phyloP scores from a whole-genome alignment of 139 green algal genomes.

The Chlorella sp. region DNA sequence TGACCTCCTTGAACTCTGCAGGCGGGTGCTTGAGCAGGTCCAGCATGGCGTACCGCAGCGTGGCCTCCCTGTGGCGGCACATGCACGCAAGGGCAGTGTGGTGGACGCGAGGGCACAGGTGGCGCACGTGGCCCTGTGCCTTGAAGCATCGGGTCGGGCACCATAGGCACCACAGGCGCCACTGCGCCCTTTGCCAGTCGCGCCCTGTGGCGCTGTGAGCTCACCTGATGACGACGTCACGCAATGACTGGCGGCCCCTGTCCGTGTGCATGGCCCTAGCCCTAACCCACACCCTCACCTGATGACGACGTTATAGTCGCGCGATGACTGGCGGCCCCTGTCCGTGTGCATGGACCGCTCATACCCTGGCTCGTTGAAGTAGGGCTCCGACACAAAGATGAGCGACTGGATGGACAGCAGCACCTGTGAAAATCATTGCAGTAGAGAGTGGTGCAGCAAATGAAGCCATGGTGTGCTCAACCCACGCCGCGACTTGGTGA shows the following conservation, averaged over 20 bases:
- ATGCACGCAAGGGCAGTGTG: background rate
- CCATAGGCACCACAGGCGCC: too few relatives aligned
- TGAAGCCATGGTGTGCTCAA: too few relatives aligned
- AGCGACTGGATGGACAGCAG: constrained; percentile 85
- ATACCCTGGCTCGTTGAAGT: constrained; percentile 74
- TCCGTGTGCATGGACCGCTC: constrained; percentile 33
- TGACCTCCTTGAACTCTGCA: constrained; percentile 45
- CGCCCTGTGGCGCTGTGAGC: too few relatives aligned
- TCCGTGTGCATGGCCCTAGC: constrained; percentile 22
- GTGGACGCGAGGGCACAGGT: too few relatives aligned
- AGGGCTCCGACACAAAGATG: constrained; percentile 79
- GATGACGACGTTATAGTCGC: constrained; percentile 11
- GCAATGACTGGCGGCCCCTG: background rate
- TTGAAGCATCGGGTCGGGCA: too few relatives aligned
- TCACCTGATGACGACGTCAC: background rate
- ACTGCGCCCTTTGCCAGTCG: too few relatives aligned
- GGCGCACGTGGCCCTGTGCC: too few relatives aligned
- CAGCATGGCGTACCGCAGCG: constrained; percentile 71
- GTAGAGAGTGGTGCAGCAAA: too few relatives aligned
- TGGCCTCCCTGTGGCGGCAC: constrained; percentile 28
- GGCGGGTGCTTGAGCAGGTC: constrained; percentile 62
- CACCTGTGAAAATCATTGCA: constrained; percentile 64
- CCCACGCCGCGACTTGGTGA: too few relatives aligned
- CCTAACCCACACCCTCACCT: background rate
- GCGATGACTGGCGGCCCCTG: background rate